These are phyloP conservation scores for Lyophyllum semitale DNA, from an alignment of 768 basidiomycete species.

Conservation along the genomic window DNA sequence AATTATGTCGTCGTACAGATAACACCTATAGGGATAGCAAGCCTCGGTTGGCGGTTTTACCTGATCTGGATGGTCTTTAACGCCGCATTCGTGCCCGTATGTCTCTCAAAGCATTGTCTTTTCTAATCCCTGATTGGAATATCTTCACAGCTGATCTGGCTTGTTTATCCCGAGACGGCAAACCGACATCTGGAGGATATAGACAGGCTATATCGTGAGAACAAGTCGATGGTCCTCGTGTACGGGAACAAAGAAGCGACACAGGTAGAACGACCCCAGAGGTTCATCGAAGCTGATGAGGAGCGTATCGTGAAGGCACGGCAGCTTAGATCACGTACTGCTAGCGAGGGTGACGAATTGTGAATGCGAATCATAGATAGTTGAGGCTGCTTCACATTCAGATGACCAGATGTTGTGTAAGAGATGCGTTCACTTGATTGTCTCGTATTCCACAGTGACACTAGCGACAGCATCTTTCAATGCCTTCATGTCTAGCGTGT, in stretches of 20 bases:
- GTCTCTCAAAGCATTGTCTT: conserved; percentile 12
- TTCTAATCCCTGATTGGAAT: background rate
- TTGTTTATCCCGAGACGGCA: conserved; percentile 51
- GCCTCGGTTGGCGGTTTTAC: conserved; percentile 50
- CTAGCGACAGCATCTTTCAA: conserved; percentile 16
- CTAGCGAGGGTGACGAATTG: background rate
- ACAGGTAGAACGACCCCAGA: conserved; percentile 43
- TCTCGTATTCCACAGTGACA: conserved; percentile 19
- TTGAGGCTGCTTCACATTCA: background rate
- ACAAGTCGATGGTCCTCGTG: conserved; percentile 41
- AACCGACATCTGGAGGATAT: conserved; percentile 54
- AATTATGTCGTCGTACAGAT: conserved; percentile 54
- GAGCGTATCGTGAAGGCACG: conserved; percentile 22
- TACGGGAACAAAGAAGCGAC: conserved; percentile 43
- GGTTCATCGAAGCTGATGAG: conserved; percentile 40
- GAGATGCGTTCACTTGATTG: background rate
- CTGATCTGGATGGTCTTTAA: conserved; percentile 53
- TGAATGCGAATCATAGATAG: background rate
- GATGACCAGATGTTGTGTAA: background rate
- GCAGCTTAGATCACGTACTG: background rate
- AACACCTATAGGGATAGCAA: conserved; percentile 47
- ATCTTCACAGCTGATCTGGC: conserved; percentile 39
- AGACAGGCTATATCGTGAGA: conserved; percentile 48
- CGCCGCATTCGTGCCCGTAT: conserved; percentile 47
- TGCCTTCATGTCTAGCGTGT: conserved; percentile 3